Base-by-base conservation (phyloP, 2,329 filamentous ascomycete genomes). In the Xylaria hypoxylon region DNA sequence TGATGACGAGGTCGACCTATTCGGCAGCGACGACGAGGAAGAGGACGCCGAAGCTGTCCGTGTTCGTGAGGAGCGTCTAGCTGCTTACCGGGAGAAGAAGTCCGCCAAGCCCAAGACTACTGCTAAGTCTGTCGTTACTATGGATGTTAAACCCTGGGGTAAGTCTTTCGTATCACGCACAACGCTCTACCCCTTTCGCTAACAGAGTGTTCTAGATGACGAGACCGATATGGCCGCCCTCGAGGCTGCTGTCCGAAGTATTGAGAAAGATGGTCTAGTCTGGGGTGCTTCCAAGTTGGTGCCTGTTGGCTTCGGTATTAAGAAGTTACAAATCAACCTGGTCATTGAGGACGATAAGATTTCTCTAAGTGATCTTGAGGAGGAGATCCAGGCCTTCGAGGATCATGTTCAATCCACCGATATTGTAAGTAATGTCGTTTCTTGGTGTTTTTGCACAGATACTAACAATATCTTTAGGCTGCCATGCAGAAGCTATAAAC, bases 141-240 rank as follows among this genome's bases (percentile, higher is more conserved):
- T 99, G 74, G 95, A 98, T 77, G 92, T 99, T 74, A 99, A 99
- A 90, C 96, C 96, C 78, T 98, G 96, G 95, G 96, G 95, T 97
- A 92, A 75, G 92, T 56, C 61, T 33, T 24, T 40, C 19, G 3
- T 47, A 1, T 44, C 22, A 13, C 15, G 13, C 19, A 35, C 33
- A 3, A 22, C 40, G 2, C 7, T 28, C 10, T 5, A 33, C 15
- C 8, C 10, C 19, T 10, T 58, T 19, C n/a, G 22, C 48, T 52
- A 22, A 71, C 73, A 68, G 3, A 50, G 2, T 47, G 22, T 19
- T 35, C 35, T 68, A 90, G 93, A 97, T 83, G 94, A 97, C 77
- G 94, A 97, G 90, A 98, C 95, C 76, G 87, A 96, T 83, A 94
- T 98, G 89, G 87, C 84, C 74, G 88, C 88, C 76, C 86, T 99